These are phyloP conservation scores for Zelopaecilomyces penicillatus DNA, from an alignment of 2,329 filamentous ascomycete genomes.

Conservation along the genomic window DNA sequence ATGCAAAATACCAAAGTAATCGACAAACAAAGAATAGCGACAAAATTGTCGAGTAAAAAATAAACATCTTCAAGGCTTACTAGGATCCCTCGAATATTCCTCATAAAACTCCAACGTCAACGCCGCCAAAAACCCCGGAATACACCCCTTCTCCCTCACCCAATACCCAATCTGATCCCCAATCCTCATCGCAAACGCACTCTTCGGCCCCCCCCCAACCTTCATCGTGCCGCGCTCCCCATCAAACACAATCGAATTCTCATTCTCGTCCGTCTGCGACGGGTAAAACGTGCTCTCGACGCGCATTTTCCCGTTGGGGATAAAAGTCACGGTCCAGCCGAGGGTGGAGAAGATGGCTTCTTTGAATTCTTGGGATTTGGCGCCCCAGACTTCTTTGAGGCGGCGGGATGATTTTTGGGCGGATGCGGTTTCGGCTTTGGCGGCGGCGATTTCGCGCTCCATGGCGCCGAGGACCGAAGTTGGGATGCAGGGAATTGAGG, in stretches of 20 bases:
- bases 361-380: constrained; percentile 89
- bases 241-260: constrained; percentile 75
- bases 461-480: constrained; percentile 66
- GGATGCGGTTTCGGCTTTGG: constrained; percentile 58
- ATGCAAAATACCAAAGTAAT: too few relatives aligned
- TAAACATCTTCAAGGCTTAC: neutral
- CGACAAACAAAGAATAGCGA: too few relatives aligned
- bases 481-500: constrained; percentile 59
- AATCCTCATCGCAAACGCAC: constrained; percentile 78
- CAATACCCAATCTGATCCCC: constrained; percentile 85
- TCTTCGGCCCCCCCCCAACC: constrained; percentile 81
- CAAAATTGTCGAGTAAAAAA: too few relatives aligned
- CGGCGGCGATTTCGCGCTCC: constrained; percentile 66
- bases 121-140: constrained; percentile 86
- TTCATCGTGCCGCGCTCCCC: constrained; percentile 97
- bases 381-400: constrained; percentile 85
- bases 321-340: constrained; percentile 91
- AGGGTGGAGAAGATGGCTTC: constrained; percentile 88
- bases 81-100: constrained; percentile 33
- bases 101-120: constrained; percentile 92
- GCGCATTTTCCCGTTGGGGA: constrained; percentile 93
- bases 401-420: constrained; percentile 77
- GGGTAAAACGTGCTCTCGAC: constrained; percentile 82
- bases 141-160: constrained; percentile 88
- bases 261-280: constrained; percentile 57